Percentiles rank a stretch among this genome's conserved stretches.
These are phyloP conservation scores for Gnaphalium uliginosum DNA, from an alignment of 129 eudicot species.

Conservation along the genomic window DNA sequence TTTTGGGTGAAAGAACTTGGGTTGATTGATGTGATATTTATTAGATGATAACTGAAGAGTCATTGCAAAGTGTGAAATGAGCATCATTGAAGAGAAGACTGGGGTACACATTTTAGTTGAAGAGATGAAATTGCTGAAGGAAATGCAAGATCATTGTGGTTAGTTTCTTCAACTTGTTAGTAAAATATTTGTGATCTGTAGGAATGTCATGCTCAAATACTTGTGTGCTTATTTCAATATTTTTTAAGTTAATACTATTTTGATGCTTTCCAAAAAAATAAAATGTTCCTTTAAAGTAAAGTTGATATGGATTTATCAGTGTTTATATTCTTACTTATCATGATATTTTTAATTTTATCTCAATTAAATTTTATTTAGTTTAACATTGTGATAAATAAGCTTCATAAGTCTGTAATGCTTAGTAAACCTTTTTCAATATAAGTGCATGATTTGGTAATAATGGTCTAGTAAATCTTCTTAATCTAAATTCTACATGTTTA, in stretches of 20 bases:
- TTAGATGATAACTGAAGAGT: slow-evolving; percentile 21
- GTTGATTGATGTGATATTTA: slow-evolving; percentile 1
- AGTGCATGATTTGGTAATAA: background rate
- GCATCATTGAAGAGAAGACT: slow-evolving; percentile 49
- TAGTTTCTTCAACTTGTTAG: slow-evolving; percentile 24
- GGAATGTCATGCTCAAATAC: background rate
- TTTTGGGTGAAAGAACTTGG: slow-evolving; percentile 7
- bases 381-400: too few species aligned
- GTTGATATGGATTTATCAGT: too few species aligned
- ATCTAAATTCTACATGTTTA: too few species aligned
- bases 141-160: slow-evolving; percentile 85
- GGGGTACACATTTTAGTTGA: slow-evolving; percentile 40
- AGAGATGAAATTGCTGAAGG: slow-evolving; percentile 68
- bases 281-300: too few species aligned
- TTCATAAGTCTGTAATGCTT: background rate
- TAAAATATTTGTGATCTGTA: background rate
- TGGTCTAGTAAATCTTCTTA: background rate
- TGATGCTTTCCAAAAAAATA: too few species aligned
- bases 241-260: background rate
- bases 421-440: background rate
- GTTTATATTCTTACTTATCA: too few species aligned
- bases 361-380: too few species aligned
- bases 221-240: too few species aligned
- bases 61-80: slow-evolving; percentile 36
- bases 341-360: too few species aligned